Base-by-base conservation (phyloP, 2,329 filamentous ascomycete genomes). In the Alternaria incomplexa region DNA sequence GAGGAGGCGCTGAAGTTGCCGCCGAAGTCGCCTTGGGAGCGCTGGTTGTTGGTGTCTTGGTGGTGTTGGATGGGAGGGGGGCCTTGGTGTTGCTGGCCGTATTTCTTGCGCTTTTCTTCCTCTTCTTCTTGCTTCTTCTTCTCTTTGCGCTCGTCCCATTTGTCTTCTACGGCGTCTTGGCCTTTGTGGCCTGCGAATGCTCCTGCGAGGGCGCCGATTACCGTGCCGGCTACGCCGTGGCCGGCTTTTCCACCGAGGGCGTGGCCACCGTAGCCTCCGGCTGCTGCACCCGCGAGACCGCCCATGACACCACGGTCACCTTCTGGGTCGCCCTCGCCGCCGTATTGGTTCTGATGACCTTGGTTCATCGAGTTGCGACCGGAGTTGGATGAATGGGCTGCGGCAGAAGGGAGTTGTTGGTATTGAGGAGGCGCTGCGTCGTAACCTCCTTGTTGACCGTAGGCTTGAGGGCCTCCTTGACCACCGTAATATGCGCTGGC, bases 241-340 rank as follows among this genome's bases (percentile, higher is more conserved):
- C 73, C 73, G 15, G 71, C 67, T 32, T 72, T 66, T 2, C 72
- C 72, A 5, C 71, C 72, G 15, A 75, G 61, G 25, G 70, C 70
- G 40, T 73, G 70, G 7, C 71, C 73, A 6, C 73, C 73, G 25
- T 69, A 74, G 6, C 70, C 73, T 56, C 73, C 73, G 23, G 66
- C 72, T 22, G 72, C 73, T 22, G 71, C 72, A 13, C 73, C 73
- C 5, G 72, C 71, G 6, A 73, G 22, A 2, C 68, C 72, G 11
- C 73, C 73, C 67, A 74, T 73, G 50, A 75, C 62, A 9, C 72
- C 72, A 11, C 73, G 72, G 30, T 71, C 67, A n/a, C 68, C 61
- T 46, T 73, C 73, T 36, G 70, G 70, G 36, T 71, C 62, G 9
- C 69, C 69, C 30, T 67, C 61, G 15, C 69, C 69, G 5, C 53